phyloP scores from a whole-genome alignment of 2,329 filamentous ascomycete species.

The Xylaria sp. region DNA sequence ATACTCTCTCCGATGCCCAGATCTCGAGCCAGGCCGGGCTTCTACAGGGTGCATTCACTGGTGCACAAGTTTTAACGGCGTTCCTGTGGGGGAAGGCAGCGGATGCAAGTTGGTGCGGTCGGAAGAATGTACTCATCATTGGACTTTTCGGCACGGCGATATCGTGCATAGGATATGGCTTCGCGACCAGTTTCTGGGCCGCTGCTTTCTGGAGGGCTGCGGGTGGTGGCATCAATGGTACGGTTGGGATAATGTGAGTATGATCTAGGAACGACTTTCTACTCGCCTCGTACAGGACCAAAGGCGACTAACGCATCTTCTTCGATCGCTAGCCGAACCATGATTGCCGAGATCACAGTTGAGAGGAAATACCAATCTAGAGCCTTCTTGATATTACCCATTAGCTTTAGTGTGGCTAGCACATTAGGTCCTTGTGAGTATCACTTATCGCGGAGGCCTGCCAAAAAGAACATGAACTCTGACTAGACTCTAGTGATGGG shows the following conservation, averaged over 20 bases:
- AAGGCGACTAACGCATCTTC: constrained; percentile 18
- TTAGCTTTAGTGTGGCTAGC: constrained; percentile 61
- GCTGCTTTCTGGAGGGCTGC: constrained; percentile 74
- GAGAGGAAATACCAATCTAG: constrained; percentile 62
- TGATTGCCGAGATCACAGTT: constrained; percentile 62
- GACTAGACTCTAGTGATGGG: constrained; percentile 61
- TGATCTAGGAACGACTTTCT: neutral
- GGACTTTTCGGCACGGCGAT: constrained; percentile 75
- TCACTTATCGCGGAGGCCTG: neutral
- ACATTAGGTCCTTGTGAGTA: constrained; percentile 58
- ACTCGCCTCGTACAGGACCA: neutral
- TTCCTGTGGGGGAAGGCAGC: constrained; percentile 78
- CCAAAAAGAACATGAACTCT: constrained; percentile 14
- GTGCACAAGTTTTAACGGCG: constrained; percentile 78
- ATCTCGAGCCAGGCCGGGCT: constrained; percentile 77
- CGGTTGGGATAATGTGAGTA: constrained; percentile 61
- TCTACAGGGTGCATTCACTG: constrained; percentile 77
- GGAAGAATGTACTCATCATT: constrained; percentile 77
- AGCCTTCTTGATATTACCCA: constrained; percentile 60
- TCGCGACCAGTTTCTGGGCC: constrained; percentile 71
- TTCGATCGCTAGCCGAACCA: constrained; percentile 53
- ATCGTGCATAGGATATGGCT: constrained; percentile 77
- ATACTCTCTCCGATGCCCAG: constrained; percentile 61
- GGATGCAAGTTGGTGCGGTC: constrained; percentile 68
- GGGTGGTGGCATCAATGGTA: constrained; percentile 68